Conservation (phyloP, 2,329 filamentous ascomycete species). For the Xylariaceae sp. region DNA sequence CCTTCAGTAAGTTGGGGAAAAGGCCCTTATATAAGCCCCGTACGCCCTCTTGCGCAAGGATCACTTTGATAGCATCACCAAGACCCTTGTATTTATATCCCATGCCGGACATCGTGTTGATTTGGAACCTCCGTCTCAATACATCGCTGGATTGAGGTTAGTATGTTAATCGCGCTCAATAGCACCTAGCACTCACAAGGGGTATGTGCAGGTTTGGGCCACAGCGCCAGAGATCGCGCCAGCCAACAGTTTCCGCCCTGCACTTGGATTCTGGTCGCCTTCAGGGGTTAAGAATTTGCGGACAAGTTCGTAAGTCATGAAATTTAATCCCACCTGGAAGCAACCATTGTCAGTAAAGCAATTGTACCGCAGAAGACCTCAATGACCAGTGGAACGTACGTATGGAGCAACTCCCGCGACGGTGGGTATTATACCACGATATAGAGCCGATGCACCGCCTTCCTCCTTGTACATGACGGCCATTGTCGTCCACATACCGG, state of each 20-base stretch:
- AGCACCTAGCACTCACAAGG: conserved; percentile 66
- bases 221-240: conserved; percentile 94
- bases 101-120: conserved; percentile 99
- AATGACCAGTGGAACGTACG: conserved; percentile 40
- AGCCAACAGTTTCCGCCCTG: conserved; percentile 76
- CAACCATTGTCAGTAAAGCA: conserved; percentile 1
- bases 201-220: conserved; percentile 96
- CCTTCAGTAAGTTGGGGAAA: conserved; percentile 90
- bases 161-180: conserved; percentile 3
- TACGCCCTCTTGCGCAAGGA: conserved; percentile 78
- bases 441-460: conserved; percentile 80
- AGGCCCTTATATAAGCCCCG: conserved; percentile 93
- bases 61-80: conserved; percentile 75
- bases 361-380: conserved; percentile 6
- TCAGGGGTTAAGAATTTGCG: conserved; percentile 81
- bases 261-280: conserved; percentile 77
- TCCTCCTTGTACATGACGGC: conserved; percentile 83
- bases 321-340: conserved; percentile 96
- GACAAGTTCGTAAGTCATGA: conserved; percentile 95
- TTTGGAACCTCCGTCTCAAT: conserved; percentile 87
- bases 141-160: conserved; percentile 62
- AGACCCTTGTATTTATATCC: conserved; percentile 93
- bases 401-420: conserved; percentile 95
- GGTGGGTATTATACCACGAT: conserved; percentile 89
- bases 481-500: conserved; percentile 90